These are phyloP conservation scores for Clavispora carvajalis DNA, from an alignment of 805 yeast species.

Conservation along the genomic window DNA sequence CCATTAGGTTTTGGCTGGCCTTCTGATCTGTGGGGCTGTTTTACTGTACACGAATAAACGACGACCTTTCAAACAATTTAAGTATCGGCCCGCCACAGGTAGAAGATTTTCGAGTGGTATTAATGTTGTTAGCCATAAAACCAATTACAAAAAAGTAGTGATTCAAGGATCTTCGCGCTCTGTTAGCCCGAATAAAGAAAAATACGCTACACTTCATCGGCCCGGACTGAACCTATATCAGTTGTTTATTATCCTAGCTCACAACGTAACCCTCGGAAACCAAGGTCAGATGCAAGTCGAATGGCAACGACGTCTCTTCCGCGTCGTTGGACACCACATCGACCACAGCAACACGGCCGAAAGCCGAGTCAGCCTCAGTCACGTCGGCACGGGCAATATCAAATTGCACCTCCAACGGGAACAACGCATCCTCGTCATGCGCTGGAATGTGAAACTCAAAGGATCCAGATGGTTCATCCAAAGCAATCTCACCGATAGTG, in stretches of 20 bases:
- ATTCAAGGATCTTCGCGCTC: no score
- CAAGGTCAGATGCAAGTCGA: conserved; percentile 56
- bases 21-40: no score
- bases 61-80: no score
- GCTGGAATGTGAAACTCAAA: conserved; percentile 76
- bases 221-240: neutral
- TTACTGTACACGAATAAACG: no score
- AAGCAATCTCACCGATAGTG: conserved; percentile 49
- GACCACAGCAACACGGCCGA: conserved; percentile 62
- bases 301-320: conserved; percentile 58
- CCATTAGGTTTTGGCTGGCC: no score
- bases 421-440: conserved; percentile 73
- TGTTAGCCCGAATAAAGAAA: no score
- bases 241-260: conserved; percentile 22
- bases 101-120: no score
- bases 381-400: conserved; percentile 41
- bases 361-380: conserved; percentile 38
- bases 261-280: conserved; percentile 56
- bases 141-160: no score
- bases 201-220: no score
- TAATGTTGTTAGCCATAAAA: no score
- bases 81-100: no score
- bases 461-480: conserved; percentile 58
- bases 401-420: conserved; percentile 80
- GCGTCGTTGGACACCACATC: conserved; percentile 50